These are phyloP conservation scores for Termitomyces heimii DNA, from an alignment of 768 basidiomycete species.

Conservation along the genomic window DNA sequence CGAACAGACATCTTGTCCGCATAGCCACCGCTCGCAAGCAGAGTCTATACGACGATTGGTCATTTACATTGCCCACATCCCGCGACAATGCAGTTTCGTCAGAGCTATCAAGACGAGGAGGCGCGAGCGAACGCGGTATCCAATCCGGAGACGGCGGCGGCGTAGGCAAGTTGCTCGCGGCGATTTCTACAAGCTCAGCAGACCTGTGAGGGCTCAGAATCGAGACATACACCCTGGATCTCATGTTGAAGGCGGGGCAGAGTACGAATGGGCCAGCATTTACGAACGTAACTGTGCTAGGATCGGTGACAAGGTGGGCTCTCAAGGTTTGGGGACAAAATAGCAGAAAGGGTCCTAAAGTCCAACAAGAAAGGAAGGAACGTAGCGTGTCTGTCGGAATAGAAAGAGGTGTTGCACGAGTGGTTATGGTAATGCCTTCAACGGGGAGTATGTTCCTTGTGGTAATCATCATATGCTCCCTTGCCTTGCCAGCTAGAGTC, in stretches of 20 bases:
- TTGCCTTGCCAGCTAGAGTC: background rate
- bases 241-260: slow-evolving; percentile 20
- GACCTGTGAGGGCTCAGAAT: slow-evolving; percentile 25
- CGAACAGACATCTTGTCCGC: background rate
- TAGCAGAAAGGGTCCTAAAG: slow-evolving; percentile 9
- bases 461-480: background rate
- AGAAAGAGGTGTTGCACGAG: background rate
- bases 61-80: background rate
- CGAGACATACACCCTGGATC: slow-evolving; percentile 20
- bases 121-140: slow-evolving; percentile 6
- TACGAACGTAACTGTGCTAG: background rate
- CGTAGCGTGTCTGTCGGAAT: slow-evolving; percentile 5
- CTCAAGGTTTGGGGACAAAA: slow-evolving; percentile 10
- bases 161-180: slow-evolving; percentile 23
- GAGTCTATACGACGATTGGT: background rate
- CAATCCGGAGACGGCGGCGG: slow-evolving; percentile 32
- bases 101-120: background rate
- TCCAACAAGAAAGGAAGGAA: slow-evolving; percentile 1
- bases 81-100: background rate
- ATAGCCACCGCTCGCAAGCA: background rate
- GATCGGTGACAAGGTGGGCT: slow-evolving; percentile 11
- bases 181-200: slow-evolving; percentile 8
- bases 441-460: slow-evolving; percentile 6
- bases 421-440: slow-evolving; percentile 2
- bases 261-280: slow-evolving; percentile 17